These are phyloP conservation scores for Spathaspora sp. DNA, from an alignment of 1,139 yeast species.

Conservation along the genomic window DNA sequence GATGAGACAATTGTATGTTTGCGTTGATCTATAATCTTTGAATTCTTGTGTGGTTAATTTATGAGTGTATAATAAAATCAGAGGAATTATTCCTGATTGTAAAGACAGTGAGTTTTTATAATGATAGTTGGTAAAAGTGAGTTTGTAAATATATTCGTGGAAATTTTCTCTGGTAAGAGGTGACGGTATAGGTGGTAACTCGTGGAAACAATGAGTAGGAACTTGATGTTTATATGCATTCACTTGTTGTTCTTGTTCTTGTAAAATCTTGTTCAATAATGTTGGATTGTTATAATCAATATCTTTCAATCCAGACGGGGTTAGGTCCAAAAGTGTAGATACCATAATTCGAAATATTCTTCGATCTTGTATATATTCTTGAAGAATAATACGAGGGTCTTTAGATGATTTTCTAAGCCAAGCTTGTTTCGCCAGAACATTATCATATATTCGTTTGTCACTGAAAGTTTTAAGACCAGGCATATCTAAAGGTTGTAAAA, in stretches of 20 bases:
- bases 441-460: constrained; percentile 25
- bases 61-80: constrained; percentile 42
- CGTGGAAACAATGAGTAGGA: constrained; percentile 28
- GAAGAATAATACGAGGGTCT: constrained; percentile 21
- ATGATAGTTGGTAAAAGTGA: constrained; percentile 36
- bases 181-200: constrained; percentile 35
- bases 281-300: constrained; percentile 10
- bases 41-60: constrained; percentile 30
- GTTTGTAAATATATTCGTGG: constrained; percentile 34
- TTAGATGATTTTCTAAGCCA: constrained; percentile 23
- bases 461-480: constrained; percentile 34
- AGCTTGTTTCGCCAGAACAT: constrained; percentile 21
- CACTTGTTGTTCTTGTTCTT: constrained; percentile 14
- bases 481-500: constrained; percentile 36
- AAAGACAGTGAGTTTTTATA: constrained; percentile 39
- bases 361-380: constrained; percentile 28
- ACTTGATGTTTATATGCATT: constrained; percentile 12
- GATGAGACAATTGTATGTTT: constrained; percentile 42
- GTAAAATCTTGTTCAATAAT: constrained; percentile 14
- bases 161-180: constrained; percentile 31
- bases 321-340: constrained; percentile 29
- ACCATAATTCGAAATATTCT: constrained; percentile 31
- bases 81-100: constrained; percentile 37
- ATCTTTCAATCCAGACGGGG: constrained; percentile 30
- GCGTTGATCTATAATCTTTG: constrained; percentile 31